Conservation (phyloP, 192 early-diverging fungal species). For the Backusella luteola region DNA sequence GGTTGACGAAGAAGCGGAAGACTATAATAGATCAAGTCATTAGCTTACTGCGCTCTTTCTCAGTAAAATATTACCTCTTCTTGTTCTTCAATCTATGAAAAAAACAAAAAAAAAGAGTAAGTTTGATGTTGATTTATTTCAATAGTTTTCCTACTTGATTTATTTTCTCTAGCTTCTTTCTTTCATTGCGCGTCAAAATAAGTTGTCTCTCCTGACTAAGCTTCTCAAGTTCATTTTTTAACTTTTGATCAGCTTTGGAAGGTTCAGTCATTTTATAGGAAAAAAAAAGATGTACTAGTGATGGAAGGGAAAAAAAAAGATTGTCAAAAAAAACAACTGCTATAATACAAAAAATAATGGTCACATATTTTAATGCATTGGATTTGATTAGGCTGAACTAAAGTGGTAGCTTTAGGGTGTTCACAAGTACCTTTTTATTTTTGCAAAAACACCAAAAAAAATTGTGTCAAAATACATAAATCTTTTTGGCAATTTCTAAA, state of each 20-base stretch:
- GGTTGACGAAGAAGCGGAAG: not conserved
- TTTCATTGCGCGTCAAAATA: not conserved
- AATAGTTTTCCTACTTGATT: not conserved
- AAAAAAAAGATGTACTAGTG: not conserved
- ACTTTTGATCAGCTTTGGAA: not conserved
- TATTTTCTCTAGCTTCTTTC: not conserved
- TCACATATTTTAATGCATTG: too few species aligned
- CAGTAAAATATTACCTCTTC: too few species aligned
- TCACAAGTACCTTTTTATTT: too few species aligned
- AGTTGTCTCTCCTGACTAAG: not conserved
- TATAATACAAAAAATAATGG: not conserved
- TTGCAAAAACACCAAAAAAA: too few species aligned
- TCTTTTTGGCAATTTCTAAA: too few species aligned
- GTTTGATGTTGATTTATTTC: not conserved
- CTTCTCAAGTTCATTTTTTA: not conserved
- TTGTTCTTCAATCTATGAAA: not conserved
- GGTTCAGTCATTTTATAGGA: not conserved
- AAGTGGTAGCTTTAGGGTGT: too few species aligned
- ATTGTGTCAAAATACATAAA: too few species aligned
- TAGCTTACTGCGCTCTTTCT: not conserved
- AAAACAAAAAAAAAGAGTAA: not conserved
- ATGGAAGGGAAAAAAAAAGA: not conserved
- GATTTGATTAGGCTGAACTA: too few species aligned
- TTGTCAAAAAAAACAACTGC: not conserved
- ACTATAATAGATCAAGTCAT: not conserved